phyloP scores from a whole-genome alignment of 1,284 basidiomycete species.

The Fomitopsis schrenkii region DNA sequence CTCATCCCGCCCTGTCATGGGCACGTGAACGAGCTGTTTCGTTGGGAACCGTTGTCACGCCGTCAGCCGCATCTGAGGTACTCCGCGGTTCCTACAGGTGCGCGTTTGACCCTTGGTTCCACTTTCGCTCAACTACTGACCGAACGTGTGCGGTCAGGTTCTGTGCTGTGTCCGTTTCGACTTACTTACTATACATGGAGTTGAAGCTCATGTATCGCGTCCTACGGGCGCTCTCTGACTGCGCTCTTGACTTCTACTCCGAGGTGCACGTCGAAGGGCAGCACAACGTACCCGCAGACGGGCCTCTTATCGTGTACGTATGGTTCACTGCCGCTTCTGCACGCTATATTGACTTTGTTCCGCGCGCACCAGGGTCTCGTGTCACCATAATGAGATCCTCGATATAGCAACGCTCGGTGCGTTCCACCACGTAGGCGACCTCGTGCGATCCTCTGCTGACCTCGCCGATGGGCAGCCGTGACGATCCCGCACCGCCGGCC shows the following conservation, averaged over 20 bases:
- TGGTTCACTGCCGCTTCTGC: constrained; percentile 33
- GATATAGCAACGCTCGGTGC: constrained; percentile 78
- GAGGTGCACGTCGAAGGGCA: constrained; percentile 60
- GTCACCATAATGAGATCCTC: constrained; percentile 90
- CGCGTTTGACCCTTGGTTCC: too few relatives aligned
- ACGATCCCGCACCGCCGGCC: constrained; percentile 75
- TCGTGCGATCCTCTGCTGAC: not conserved
- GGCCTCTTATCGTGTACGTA: constrained; percentile 84
- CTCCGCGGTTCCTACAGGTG: too few relatives aligned
- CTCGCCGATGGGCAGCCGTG: constrained; percentile 43
- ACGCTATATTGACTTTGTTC: not conserved
- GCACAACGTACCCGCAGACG: constrained; percentile 79
- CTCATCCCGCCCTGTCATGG: too few relatives aligned
- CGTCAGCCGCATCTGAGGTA: too few relatives aligned
- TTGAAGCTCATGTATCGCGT: constrained; percentile 47
- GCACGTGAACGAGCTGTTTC: too few relatives aligned
- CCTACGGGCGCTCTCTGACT: constrained; percentile 63
- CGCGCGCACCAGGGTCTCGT: constrained; percentile 43
- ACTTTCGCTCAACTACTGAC: too few relatives aligned
- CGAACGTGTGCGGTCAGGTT: too few relatives aligned
- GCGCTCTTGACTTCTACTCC: constrained; percentile 67
- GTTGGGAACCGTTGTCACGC: too few relatives aligned
- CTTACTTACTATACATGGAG: too few relatives aligned
- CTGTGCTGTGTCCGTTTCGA: too few relatives aligned
- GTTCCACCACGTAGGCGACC: constrained; percentile 23